phyloP scores from a whole-genome alignment of 2,329 filamentous ascomycete species.

The Nemania serpens region DNA sequence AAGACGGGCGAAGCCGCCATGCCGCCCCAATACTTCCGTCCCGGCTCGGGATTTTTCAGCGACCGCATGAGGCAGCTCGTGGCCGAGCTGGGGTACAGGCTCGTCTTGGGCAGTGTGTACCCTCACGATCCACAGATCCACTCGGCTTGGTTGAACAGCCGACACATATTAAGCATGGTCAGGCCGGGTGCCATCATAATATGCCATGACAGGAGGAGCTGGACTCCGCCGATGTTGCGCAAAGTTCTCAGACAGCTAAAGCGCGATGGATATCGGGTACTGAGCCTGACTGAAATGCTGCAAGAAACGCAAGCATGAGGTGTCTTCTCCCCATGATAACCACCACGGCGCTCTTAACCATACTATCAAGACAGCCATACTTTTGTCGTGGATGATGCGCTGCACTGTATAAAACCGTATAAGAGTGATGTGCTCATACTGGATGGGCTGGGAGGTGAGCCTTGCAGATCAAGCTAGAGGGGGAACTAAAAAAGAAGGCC shows the following conservation, averaged over 20 bases:
- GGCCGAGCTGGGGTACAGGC: conserved; percentile 64
- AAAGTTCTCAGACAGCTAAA: conserved; percentile 73
- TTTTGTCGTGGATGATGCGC: not conserved
- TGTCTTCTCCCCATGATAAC: not conserved
- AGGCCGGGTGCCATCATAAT: conserved; percentile 79
- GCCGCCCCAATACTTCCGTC: conserved; percentile 72
- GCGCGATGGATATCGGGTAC: conserved; percentile 70
- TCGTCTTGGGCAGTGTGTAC: conserved; percentile 85
- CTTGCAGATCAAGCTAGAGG: not conserved
- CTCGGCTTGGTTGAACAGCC: conserved; percentile 70
- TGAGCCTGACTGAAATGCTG: conserved; percentile 72
- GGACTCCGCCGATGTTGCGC: conserved; percentile 80
- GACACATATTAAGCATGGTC: conserved; percentile 80
- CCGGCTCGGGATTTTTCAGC: conserved; percentile 84
- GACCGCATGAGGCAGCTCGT: conserved; percentile 67
- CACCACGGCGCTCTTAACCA: not conserved
- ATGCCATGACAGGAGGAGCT: conserved; percentile 82
- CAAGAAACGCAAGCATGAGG: conserved; percentile 39
- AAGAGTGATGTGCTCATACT: conserved; percentile 1
- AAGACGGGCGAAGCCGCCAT: conserved; percentile 40
- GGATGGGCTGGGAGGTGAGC: not conserved
- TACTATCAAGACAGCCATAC: not conserved
- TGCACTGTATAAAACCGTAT: conserved; percentile 1
- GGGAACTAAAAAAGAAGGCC: not conserved
- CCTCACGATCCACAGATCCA: conserved; percentile 89